Evolutionary conservation across 306 rosid genomes (phyloP).

Genomic region (Albizia julibrissin): DNA sequence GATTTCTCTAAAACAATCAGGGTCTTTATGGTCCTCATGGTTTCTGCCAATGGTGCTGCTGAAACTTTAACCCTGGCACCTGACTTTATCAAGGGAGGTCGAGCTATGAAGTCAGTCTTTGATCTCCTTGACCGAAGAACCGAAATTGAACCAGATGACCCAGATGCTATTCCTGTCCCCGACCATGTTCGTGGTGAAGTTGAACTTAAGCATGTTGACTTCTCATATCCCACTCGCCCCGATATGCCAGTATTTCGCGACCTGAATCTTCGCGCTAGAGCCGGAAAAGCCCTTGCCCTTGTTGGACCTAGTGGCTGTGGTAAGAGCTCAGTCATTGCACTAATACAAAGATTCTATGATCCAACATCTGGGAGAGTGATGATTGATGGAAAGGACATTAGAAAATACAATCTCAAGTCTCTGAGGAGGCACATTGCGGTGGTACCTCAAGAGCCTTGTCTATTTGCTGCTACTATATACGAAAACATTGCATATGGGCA

Average conservation of each 20-base stretch:
- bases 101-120: conserved; percentile 94
- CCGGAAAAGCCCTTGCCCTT: conserved; percentile 96
- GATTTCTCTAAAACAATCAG: conserved; percentile 91
- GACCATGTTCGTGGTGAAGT: conserved; percentile 94
- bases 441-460: conserved; percentile 96
- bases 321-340: conserved; percentile 88
- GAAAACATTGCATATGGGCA: conserved; percentile 96
- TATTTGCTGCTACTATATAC: conserved; percentile 79
- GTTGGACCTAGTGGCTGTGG: conserved; percentile 99
- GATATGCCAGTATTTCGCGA: conserved; percentile 90
- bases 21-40: conserved; percentile 99
- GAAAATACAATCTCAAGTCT: conserved; percentile 92
- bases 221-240: conserved; percentile 86
- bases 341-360: conserved; percentile 87
- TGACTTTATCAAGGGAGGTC: conserved; percentile 95
- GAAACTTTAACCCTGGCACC: conserved; percentile 98
- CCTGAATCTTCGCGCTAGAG: conserved; percentile 84
- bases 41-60: conserved; percentile 98
- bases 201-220: conserved; percentile 92
- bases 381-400: conserved; percentile 90
- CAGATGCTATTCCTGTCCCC: conserved; percentile 74
- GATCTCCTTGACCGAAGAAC: conserved; percentile 94
- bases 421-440: conserved; percentile 86
- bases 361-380: conserved; percentile 86
- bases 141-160: conserved; percentile 96